A percentile compares a stretch with the other conserved stretches of the same genome.
Conservation (phyloP, 2,329 filamentous ascomycete genomes). For the Leptodontidium sp. region DNA sequence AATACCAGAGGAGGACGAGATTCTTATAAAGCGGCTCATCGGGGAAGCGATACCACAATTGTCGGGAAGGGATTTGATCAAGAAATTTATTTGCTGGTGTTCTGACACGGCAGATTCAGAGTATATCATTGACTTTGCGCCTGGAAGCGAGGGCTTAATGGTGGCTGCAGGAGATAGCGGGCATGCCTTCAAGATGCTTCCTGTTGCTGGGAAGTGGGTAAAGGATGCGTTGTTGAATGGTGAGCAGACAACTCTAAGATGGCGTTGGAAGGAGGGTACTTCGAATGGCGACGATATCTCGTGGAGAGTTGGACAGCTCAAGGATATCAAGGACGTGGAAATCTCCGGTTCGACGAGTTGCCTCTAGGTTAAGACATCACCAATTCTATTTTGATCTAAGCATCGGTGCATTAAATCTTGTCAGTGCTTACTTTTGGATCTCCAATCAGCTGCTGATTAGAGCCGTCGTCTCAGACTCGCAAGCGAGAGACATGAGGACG, state of each 20-base stretch:
- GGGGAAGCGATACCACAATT: slow-evolving; percentile 1
- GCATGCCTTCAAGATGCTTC: slow-evolving; percentile 17
- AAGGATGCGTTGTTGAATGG: neutral
- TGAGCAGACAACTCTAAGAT: neutral
- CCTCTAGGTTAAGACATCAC: neutral
- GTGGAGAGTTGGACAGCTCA: slow-evolving; percentile 6
- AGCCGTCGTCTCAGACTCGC: neutral
- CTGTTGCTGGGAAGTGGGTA: slow-evolving; percentile 17
- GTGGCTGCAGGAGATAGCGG: slow-evolving; percentile 10
- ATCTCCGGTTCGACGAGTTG: neutral
- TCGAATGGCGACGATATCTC: slow-evolving; percentile 8
- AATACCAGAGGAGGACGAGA: neutral
- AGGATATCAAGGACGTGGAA: slow-evolving; percentile 12
- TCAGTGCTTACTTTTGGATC: neutral
- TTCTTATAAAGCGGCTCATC: slow-evolving; percentile 9
- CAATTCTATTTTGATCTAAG: neutral
- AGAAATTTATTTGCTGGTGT: slow-evolving; percentile 21
- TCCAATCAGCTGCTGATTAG: neutral
- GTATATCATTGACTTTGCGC: slow-evolving; percentile 13
- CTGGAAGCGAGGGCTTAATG: neutral
- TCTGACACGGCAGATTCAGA: slow-evolving; percentile 1
- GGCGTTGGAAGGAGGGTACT: slow-evolving; percentile 6
- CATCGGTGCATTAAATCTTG: neutral
- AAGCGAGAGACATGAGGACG: neutral
- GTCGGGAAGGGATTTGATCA: slow-evolving; percentile 12